A percentile compares a stretch with the other conserved stretches of the same genome.
phyloP scores from a whole-genome alignment of 2,329 filamentous ascomycete species.

The Beauveria rudraprayagi region DNA sequence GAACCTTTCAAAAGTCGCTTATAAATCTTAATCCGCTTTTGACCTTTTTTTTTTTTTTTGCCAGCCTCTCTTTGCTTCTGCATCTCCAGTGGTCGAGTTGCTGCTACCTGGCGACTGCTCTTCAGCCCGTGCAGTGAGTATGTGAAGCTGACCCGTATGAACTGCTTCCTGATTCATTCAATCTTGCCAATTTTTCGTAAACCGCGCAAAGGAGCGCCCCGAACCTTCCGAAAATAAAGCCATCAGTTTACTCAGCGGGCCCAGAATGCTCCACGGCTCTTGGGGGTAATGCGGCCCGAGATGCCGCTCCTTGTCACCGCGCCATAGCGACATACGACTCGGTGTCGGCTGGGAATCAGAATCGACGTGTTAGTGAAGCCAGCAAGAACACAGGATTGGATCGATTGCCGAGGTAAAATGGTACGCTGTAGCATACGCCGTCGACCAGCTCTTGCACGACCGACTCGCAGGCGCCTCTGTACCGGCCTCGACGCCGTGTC shows the following conservation, averaged over 20 bases:
- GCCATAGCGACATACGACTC: background rate
- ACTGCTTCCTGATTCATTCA: background rate
- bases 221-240: background rate
- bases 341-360: background rate
- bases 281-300: background rate
- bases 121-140: background rate
- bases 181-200: background rate
- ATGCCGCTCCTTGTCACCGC: background rate
- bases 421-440: constrained; percentile 1
- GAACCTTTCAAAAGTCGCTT: background rate
- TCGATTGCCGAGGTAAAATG: background rate
- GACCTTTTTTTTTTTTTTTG: background rate
- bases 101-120: background rate
- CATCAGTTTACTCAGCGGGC: background rate
- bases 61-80: background rate
- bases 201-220: background rate
- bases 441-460: background rate
- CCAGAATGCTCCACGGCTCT: background rate
- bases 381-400: background rate
- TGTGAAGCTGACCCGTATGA: background rate
- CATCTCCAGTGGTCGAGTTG: background rate
- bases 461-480: background rate
- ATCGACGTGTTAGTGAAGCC: background rate
- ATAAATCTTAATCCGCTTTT: background rate
- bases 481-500: background rate